Base-by-base conservation (phyloP, 805 yeast species). In the Jamesozyma piceae region DNA sequence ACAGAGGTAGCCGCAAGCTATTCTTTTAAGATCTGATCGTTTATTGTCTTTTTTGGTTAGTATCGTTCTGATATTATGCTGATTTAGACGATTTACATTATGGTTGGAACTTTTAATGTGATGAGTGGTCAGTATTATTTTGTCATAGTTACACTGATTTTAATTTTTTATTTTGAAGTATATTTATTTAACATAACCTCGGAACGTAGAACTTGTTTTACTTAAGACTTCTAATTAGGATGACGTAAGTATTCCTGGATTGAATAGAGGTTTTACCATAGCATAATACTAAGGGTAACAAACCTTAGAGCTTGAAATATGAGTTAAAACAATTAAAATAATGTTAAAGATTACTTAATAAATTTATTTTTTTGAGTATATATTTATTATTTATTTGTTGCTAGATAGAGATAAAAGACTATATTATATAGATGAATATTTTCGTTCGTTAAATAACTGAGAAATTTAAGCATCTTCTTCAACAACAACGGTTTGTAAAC, bases 401-500 rank as follows among this genome's bases (percentile, higher is more conserved):
- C 11, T 24, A 11, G 11, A 11, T 24, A 11, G 11, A 11, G 28
- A 24, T 24, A 24, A 24, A 24, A 24, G 28, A 24, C 11, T n/a
- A n/a, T n/a, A n/a, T 24, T 24, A 24, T 24, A 24, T 24, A 24
- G 28, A 24, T 24, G 28, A 24, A 24, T 24, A 24, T 24, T 24
- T 24, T 24, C 28, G 28, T 6, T 24, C 28, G 28, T 24, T 6
- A 24, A 24, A 24, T 24, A 24, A 24, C 28, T 24, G 28, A 24
- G 28, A 24, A 24, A 24, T 42, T 44, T 50, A 64, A 62, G 68
- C 71, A 53, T 80, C 84, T 67, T 77, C 89, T 71, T 85, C 95
- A 71, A 92, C 89, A 69, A 88, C 97, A 73, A 78, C 83, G 74
- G 99, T 92, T 75, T 88, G 82, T 73, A 92, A 85, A 77, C 97